Conservation (phyloP, 2,329 filamentous ascomycete genomes). For the Cladosporium sp. region DNA sequence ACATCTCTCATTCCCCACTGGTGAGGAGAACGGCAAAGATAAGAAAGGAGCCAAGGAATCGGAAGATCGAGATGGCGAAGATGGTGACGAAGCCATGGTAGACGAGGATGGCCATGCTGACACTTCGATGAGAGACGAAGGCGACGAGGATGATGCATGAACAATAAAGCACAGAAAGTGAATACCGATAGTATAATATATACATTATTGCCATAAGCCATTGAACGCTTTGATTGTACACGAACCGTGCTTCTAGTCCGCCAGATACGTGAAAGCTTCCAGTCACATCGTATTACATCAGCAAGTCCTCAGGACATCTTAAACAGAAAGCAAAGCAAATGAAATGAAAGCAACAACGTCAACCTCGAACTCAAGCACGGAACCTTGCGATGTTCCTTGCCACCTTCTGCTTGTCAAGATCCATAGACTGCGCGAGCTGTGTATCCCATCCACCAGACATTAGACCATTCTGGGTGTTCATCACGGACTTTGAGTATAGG, state of each 20-base stretch:
- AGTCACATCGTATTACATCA: neutral
- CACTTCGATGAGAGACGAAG: conserved; percentile 18
- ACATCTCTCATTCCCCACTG: conserved; percentile 40
- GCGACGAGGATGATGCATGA: conserved; percentile 19
- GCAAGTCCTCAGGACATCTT: neutral
- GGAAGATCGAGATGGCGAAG: conserved; percentile 25
- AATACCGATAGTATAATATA: neutral
- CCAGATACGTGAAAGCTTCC: neutral
- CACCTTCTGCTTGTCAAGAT: neutral
- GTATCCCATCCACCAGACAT: neutral
- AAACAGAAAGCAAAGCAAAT: neutral
- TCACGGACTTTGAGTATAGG: neutral
- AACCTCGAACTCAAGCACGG: neutral
- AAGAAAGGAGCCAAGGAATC: conserved; percentile 31
- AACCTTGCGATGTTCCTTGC: neutral
- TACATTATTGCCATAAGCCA: neutral
- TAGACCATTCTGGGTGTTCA: neutral
- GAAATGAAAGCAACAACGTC: neutral
- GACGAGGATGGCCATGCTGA: conserved; percentile 27
- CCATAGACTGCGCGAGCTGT: conserved; percentile 7
- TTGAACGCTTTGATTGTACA: neutral
- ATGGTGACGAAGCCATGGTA: conserved; percentile 29
- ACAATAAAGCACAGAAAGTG: neutral
- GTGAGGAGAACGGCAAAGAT: conserved; percentile 33
- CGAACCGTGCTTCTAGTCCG: neutral